Evolutionary conservation across 164 flowering plant species (phyloP), one percentile per base, ranked within the genome.

Genomic region (Vitis vinifera): DNA sequence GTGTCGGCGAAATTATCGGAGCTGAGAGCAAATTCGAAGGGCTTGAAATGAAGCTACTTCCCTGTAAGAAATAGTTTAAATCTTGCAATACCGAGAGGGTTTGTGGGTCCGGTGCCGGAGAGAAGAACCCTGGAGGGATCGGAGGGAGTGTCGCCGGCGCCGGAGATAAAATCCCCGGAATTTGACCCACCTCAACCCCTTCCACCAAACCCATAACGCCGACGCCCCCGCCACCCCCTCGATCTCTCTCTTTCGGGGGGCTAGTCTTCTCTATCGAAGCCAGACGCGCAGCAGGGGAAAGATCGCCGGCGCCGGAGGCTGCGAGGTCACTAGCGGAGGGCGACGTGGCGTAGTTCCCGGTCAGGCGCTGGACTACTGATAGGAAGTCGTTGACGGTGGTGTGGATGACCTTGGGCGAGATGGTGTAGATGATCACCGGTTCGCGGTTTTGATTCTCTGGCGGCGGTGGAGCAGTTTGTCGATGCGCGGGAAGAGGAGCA

Each of bases 101-200:
- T 44, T 65, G 72, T 10, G 81, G 79, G 55, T 80, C 87, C 2
- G 76, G 10, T 37, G 73, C 67, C 64, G 97, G 88, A 10, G 95
- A 85, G 75, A 94, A 92, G 51, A 85, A 81, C 62, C 73, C 83
- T 1, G 90, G 77, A 10, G 88, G 76, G 10, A 87, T 80, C 13
- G 87, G 79, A 51, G 89, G 88, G 68, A 89, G 64, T 48, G 84
- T 73, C 37, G 79, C 84, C 64, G 98, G 97, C 8, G 86, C 81
- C 71, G 97, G 97, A 14, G 99, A 91, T 59, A 94, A 69, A 6
- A 94, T 90, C 62, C 99, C 94, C 9, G 88, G 85, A 55, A 73
- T 27, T 27, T 51, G 75, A 70, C 79, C 73, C 63, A 82, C 5
- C 4, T 77, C 83, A 12, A 70, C 44, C 23, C 67, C 80, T n/a